Percentiles rank a stretch among this genome's conserved stretches.
Conservation (phyloP, 2,329 filamentous ascomycete species). For the Sclerotiophoma versabilis region DNA sequence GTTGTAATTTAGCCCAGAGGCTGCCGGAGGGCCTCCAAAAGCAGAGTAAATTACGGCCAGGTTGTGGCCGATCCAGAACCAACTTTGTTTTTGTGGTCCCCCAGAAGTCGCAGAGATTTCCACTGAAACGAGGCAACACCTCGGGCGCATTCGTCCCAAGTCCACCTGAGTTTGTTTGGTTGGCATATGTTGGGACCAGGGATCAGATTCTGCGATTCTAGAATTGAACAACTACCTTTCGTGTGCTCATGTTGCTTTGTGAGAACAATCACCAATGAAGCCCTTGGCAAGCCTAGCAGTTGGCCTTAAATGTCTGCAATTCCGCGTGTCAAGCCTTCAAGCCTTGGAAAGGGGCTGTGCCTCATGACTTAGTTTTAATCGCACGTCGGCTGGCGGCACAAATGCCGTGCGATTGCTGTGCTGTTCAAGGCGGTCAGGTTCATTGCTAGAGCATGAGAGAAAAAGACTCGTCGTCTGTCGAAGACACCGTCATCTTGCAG, state of each 20-base stretch:
- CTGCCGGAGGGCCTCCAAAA: constrained; percentile 31
- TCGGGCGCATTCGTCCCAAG: constrained; percentile 20
- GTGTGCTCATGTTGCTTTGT: neutral
- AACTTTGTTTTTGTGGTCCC: constrained; percentile 19
- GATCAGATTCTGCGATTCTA: constrained; percentile 15
- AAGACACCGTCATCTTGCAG: constrained; percentile 10
- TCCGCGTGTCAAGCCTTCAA: constrained; percentile 20
- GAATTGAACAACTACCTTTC: constrained; percentile 5
- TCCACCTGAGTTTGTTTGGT: constrained; percentile 13
- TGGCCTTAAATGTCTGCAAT: constrained; percentile 30
- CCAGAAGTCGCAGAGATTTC: constrained; percentile 31
- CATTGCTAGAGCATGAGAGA: constrained; percentile 7
- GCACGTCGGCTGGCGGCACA: neutral
- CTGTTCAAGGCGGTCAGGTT: constrained; percentile 1
- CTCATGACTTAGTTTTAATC: constrained; percentile 14
- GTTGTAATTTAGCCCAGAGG: constrained; percentile 31
- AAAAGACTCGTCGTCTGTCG: neutral
- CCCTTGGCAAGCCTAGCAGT: constrained; percentile 36
- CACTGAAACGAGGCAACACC: constrained; percentile 23
- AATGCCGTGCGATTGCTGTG: neutral
- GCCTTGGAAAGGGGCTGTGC: constrained; percentile 37
- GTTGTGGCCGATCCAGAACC: constrained; percentile 25
- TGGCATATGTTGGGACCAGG: constrained; percentile 6
- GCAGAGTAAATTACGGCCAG: constrained; percentile 40
- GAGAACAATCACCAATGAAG: constrained; percentile 23